Evolutionary conservation across 306 rosid genomes (phyloP).

Genomic region (Rosa lucieae): DNA sequence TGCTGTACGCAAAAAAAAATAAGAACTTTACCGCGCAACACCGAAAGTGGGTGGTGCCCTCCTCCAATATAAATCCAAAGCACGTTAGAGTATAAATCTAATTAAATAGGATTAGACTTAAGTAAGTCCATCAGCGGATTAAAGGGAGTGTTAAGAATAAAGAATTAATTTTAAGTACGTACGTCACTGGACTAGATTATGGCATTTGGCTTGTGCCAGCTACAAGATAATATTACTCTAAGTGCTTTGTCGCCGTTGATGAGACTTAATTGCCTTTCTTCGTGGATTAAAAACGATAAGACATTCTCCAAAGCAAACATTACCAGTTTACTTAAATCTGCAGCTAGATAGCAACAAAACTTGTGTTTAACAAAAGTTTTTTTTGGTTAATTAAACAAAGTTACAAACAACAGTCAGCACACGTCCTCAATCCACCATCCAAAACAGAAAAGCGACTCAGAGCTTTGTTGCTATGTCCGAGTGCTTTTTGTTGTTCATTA

Average conservation of each 20-base stretch:
- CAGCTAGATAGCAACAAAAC: constrained; percentile 7
- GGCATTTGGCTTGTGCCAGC: constrained; percentile 26
- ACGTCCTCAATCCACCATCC: constrained; percentile 32
- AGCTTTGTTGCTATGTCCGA: not conserved
- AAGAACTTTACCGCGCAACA: not conserved
- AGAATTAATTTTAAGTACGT: not conserved
- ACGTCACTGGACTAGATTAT: not conserved
- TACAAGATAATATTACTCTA: constrained; percentile 9
- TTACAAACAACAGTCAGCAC: constrained; percentile 15
- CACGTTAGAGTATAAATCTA: not conserved
- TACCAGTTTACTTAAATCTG: not conserved
- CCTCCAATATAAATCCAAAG: constrained; percentile 4
- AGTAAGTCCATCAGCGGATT: not conserved
- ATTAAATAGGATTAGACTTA: not conserved
- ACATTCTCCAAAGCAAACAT: constrained; percentile 8
- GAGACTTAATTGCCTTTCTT: constrained; percentile 6
- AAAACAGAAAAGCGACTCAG: not conserved
- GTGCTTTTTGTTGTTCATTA: not conserved
- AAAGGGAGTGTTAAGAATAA: not conserved
- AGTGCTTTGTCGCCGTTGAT: constrained; percentile 16
- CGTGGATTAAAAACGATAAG: constrained; percentile 17
- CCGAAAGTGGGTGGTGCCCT: constrained; percentile 19
- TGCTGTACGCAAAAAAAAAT: not conserved
- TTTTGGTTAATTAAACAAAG: not conserved
- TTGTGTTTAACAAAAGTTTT: constrained; percentile 3